phyloP scores from a whole-genome alignment of 2,329 filamentous ascomycete species.

The Ceratocystis smalleyi region DNA sequence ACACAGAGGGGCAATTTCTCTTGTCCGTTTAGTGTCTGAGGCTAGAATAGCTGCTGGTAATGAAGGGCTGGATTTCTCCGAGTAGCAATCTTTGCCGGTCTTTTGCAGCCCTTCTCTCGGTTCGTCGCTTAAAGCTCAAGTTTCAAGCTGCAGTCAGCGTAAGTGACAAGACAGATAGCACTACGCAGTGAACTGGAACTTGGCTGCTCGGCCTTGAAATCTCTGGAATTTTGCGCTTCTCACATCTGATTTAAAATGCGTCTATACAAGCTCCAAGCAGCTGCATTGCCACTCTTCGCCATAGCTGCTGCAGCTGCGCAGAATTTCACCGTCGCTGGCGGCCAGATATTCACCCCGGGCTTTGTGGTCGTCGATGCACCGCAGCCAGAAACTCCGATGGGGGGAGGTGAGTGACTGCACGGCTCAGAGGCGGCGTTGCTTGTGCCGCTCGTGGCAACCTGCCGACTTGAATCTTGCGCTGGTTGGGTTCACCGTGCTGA shows the following conservation, averaged over 20 bases:
- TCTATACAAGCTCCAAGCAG: not conserved
- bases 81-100: not conserved
- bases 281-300: slow-evolving; percentile 20
- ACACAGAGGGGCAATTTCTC: not conserved
- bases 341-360: slow-evolving; percentile 55
- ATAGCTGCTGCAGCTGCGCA: slow-evolving; percentile 24
- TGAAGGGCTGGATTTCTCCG: slow-evolving; percentile 6
- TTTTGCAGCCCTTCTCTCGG: not conserved
- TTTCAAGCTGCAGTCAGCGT: not conserved
- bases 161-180: not conserved
- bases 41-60: not conserved
- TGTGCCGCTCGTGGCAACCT: not conserved
- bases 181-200: not conserved
- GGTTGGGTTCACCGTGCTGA: slow-evolving; percentile 14
- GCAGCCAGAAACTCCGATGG: slow-evolving; percentile 47
- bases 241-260: not conserved
- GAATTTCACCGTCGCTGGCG: slow-evolving; percentile 42
- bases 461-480: slow-evolving; percentile 13
- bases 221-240: not conserved
- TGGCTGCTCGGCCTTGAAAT: not conserved
- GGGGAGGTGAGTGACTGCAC: slow-evolving; percentile 33
- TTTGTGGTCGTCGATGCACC: slow-evolving; percentile 51
- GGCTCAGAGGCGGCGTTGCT: not conserved
- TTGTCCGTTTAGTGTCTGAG: not conserved
- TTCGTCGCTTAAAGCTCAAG: not conserved